Percentiles rank a stretch among this genome's conserved stretches.
Conservation (phyloP, 2,329 filamentous ascomycete genomes). For the Fusarium globosum region DNA sequence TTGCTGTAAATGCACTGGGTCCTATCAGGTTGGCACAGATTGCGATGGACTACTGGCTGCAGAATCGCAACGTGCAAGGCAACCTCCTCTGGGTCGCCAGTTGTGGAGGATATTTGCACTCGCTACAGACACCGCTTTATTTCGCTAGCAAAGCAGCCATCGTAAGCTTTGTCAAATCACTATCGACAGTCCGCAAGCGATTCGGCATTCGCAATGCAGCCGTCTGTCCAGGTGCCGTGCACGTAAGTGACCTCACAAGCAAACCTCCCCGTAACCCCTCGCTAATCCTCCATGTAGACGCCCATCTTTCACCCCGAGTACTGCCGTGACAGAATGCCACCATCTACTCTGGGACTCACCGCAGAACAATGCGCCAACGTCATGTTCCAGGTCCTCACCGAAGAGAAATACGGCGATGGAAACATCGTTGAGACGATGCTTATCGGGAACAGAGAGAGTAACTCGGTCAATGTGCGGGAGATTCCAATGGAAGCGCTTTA, state of each 20-base stretch:
- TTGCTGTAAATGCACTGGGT: constrained; percentile 41
- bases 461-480: constrained; percentile 7
- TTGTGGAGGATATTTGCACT: constrained; percentile 45
- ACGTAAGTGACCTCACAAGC: neutral
- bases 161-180: constrained; percentile 23
- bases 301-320: constrained; percentile 17
- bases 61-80: constrained; percentile 29
- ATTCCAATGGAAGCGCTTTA: neutral
- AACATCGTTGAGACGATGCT: constrained; percentile 27
- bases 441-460: constrained; percentile 1
- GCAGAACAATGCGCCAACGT: constrained; percentile 15
- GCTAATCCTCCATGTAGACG: neutral
- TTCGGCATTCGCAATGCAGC: constrained; percentile 22
- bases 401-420: constrained; percentile 29
- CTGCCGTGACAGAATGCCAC: constrained; percentile 11
- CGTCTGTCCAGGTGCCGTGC: constrained; percentile 21
- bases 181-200: neutral
- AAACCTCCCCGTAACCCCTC: rapidly evolving
- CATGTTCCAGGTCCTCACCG: constrained; percentile 14
- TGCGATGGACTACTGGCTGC: constrained; percentile 47
- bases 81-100: constrained; percentile 45
- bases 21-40: constrained; percentile 46
- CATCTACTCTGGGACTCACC: neutral
- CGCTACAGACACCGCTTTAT: constrained; percentile 41
- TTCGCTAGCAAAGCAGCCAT: constrained; percentile 31